Base-by-base conservation (phyloP, 2,329 filamentous ascomycete genomes). In the Zalaria sp. region DNA sequence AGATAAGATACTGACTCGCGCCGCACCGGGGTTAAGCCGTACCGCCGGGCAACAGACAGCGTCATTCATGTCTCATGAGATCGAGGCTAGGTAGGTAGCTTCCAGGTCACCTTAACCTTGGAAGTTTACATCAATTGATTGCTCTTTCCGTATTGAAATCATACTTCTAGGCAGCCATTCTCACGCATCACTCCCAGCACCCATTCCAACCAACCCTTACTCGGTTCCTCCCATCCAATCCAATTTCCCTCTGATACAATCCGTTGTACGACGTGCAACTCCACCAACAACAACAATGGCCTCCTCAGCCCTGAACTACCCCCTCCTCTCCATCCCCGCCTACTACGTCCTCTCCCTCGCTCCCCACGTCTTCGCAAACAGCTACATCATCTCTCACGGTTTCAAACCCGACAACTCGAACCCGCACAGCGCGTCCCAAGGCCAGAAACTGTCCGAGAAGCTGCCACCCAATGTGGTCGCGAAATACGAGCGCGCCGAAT, bases 311-410 rank as follows among this genome's bases (percentile, higher is more conserved):
- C 51, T 54, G 41, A 64, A 63, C 44, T 51, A 57, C 34, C 61
- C 65, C n/a, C 51, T 69, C 44, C 50, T 67, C 44, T 61, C 60
- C 35, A 64, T 71, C 35, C 64, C 65, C 1, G 55, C 57, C 45
- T 68, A 66, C 55, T 65, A 63, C 50, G 41, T 60, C 45, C 54
- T 70, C 34, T 55, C 59, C 37, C 35, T 67, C 39, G 39, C 59
- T 25, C 66, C 65, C 1, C 66, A 69, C 40, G 46, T 43, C 42
- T 60, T 57, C 49, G 61, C 63, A 34, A 47, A 61, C 35, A 11
- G 7, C 34, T 35, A 50, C 34, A 55, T 65, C 39, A 59, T 62
- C 4, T 57, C 53, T 32, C 51, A 60, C 38, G 43, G 55, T n/a
- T 44, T 46, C 31, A 53, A 52, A 31, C 63, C 58, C 57, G 60